Evolutionary conservation across 768 basidiomycete species (phyloP).

Genomic region (Hebeloma cylindrosporum): DNA sequence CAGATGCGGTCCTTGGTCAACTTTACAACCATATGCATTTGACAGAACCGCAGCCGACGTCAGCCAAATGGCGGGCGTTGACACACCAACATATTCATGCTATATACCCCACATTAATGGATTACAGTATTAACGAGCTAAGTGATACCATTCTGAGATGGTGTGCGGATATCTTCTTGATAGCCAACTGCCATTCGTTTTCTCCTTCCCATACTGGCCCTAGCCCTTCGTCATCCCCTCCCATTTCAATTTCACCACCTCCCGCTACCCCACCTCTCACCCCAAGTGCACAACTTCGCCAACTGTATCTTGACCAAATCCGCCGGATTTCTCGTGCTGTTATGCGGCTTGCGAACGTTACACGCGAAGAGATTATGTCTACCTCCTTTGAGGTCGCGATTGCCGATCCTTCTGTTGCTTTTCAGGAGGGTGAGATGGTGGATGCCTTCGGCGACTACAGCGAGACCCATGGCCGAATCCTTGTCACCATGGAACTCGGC

Average conservation of each 20-base stretch:
- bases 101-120: constrained; percentile 63
- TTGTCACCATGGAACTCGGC: constrained; percentile 74
- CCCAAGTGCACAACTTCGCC: constrained; percentile 29
- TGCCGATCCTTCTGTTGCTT: constrained; percentile 49
- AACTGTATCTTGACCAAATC: constrained; percentile 59
- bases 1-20: constrained; percentile 62
- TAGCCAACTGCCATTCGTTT: constrained; percentile 57
- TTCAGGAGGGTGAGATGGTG: constrained; percentile 44
- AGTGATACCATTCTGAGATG: constrained; percentile 74
- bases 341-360: constrained; percentile 60
- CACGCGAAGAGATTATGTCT: constrained; percentile 74
- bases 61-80: constrained; percentile 74
- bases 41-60: constrained; percentile 73
- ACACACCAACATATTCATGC: constrained; percentile 68
- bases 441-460: constrained; percentile 66
- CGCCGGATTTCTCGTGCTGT: constrained; percentile 65
- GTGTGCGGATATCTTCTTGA: constrained; percentile 64
- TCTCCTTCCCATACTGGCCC: constrained; percentile 19
- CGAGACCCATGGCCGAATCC: constrained; percentile 47
- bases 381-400: constrained; percentile 72
- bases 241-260: constrained; percentile 21
- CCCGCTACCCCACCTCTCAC: constrained; percentile 15
- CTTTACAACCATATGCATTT: constrained; percentile 56
- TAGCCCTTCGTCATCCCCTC: constrained; percentile 24
- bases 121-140: constrained; percentile 69